Evolutionary conservation across 805 yeast genomes (phyloP), one percentile per base, ranked within the genome.

Genomic region (Nakazawaea ernobii): DNA sequence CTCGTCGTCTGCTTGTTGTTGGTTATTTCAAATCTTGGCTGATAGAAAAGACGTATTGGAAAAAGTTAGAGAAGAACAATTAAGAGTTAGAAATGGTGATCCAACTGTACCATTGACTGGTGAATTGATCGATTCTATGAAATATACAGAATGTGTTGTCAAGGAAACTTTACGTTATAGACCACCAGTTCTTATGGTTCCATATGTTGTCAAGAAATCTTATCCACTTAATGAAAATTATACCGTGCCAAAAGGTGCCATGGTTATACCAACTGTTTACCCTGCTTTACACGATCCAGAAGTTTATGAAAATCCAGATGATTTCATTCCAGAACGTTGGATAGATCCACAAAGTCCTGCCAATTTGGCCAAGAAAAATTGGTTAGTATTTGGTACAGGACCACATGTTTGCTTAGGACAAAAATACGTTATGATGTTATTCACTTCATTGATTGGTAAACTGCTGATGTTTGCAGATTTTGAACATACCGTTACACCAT

Each of bases 111-210:
- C 74, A 39, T 72, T 92, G 51, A 67, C 77, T 42, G 73, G 88
- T 49, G 90, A 84, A 20, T 68, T 94, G 65, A 84, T 94, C 53
- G 94, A 86, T 54, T 59, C 82, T 58, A 94, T 94, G 99, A 73
- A 68, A 27, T 94, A 89, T 72, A 92, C 99, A 15, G 75, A 77
- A 59, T 81, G 81, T 84, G 97, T 88, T 53, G 96, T 94, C 52
- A 87, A 82, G 69, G 99, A 94, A 73, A 72, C 94, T 47, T 78
- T 94, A 57, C 84, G 99, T 65, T 86, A 86, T 73, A 84, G 98
- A 69, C 99, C 99, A 27, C 99, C 99, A 3, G 99, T 94, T 52
- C 61, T 91, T 49, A 94, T 94, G 99, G 98, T 94, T 52, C 99
- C 99, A 45, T 94, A 94, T 64, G 89, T 88, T 51, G 97, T 79